Conservation (phyloP, 2,329 filamentous ascomycete species). For the Monilinia vaccinii-corymbosi region DNA sequence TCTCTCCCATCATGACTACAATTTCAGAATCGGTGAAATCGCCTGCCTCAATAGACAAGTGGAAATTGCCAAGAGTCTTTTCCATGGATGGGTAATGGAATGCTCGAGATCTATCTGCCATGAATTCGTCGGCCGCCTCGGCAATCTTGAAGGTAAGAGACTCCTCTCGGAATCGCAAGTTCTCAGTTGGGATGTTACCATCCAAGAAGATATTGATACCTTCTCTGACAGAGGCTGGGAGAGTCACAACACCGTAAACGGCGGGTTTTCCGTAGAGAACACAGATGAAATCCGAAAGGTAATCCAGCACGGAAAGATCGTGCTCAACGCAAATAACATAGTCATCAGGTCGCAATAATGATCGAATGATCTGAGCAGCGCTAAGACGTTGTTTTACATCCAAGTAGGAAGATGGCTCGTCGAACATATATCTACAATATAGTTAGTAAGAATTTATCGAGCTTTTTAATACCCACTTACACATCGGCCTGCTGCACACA, state of each 20-base stretch:
- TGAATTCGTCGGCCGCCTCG: conserved; percentile 81
- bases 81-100: conserved; percentile 87
- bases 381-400: conserved; percentile 98
- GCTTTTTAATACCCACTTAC: conserved; percentile 33
- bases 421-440: conserved; percentile 77
- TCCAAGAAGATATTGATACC: conserved; percentile 99
- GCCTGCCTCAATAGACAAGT: conserved; percentile 70
- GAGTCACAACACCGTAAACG: conserved; percentile 93
- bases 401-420: conserved; percentile 96
- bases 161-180: conserved; percentile 95
- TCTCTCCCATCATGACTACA: conserved; percentile 99
- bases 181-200: conserved; percentile 95
- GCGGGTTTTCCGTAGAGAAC: conserved; percentile 93
- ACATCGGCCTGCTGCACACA: conserved; percentile 95
- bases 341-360: conserved; percentile 76
- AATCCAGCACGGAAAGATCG: conserved; percentile 96
- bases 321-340: conserved; percentile 99
- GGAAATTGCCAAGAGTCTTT: conserved; percentile 86
- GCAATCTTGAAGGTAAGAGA: conserved; percentile 91
- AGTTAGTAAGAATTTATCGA: neutral
- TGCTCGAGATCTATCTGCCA: conserved; percentile 72
- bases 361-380: conserved; percentile 86
- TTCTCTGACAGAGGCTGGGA: conserved; percentile 92
- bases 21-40: conserved; percentile 97
- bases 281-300: conserved; percentile 97